Conservation (phyloP, 2,329 filamentous ascomycete species). For the Penicillium brevicompactum region DNA sequence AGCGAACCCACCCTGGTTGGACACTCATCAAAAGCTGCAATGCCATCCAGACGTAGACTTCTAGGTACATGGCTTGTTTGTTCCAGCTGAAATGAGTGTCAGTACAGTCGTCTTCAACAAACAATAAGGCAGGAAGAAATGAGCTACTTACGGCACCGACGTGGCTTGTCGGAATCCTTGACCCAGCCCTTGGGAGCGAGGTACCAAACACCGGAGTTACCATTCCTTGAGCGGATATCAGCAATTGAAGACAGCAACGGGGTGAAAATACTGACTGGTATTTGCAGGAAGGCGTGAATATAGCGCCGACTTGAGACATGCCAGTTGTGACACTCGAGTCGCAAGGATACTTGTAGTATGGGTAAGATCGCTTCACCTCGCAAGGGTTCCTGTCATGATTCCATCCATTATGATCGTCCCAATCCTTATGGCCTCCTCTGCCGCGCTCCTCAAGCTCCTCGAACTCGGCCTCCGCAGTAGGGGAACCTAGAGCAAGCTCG, state of each 20-base stretch:
- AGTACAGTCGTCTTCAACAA: neutral
- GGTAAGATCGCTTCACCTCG: neutral
- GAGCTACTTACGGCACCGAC: neutral
- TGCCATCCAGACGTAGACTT: neutral
- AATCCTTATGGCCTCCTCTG: neutral
- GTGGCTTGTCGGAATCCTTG: neutral
- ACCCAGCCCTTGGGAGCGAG: slow-evolving; percentile 6
- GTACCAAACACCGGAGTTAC: neutral
- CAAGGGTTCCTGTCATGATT: neutral
- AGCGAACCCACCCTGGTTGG: neutral
- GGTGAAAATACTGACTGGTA: neutral
- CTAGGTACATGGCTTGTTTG: neutral
- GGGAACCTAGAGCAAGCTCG: neutral
- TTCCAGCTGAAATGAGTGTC: neutral
- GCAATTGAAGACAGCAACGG: neutral
- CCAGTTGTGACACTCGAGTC: neutral
- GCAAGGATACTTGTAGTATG: neutral
- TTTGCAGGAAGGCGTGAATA: neutral
- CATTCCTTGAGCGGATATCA: neutral
- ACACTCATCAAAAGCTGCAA: neutral
- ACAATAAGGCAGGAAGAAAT: neutral
- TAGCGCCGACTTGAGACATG: neutral
- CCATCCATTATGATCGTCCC: neutral
- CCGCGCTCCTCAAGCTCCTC: neutral
- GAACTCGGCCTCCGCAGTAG: neutral